phyloP scores from a whole-genome alignment of 1,139 yeast genomes.

The Eremothecium sinecaudum region DNA sequence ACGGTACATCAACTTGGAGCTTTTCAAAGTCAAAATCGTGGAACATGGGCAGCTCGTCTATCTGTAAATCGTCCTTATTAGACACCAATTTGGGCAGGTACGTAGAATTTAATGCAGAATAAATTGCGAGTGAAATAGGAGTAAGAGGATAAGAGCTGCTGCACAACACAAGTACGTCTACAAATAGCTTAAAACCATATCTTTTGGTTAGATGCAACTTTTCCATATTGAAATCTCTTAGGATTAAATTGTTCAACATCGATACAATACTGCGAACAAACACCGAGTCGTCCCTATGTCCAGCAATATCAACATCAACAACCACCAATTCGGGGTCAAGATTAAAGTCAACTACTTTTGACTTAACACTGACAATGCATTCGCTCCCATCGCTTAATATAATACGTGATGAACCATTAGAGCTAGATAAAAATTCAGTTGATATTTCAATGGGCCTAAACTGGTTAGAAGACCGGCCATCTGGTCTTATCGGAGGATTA shows the following conservation, averaged over 20 bases:
- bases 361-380: slow-evolving; percentile 81
- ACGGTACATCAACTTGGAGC: slow-evolving; percentile 55
- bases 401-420: slow-evolving; percentile 87
- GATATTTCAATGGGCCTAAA: slow-evolving; percentile 81
- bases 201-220: slow-evolving; percentile 56
- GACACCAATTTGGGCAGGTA: slow-evolving; percentile 65
- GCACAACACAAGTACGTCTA: slow-evolving; percentile 73
- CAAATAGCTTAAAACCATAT: slow-evolving; percentile 64
- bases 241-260: slow-evolving; percentile 34
- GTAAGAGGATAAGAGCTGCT: slow-evolving; percentile 65
- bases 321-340: slow-evolving; percentile 42
- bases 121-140: slow-evolving; percentile 65
- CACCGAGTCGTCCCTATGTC: slow-evolving; percentile 60
- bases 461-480: slow-evolving; percentile 63
- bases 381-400: slow-evolving; percentile 84
- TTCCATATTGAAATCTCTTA: slow-evolving; percentile 32
- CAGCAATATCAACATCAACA: slow-evolving; percentile 69
- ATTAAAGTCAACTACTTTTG: slow-evolving; percentile 61
- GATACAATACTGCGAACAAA: slow-evolving; percentile 51
- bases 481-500: slow-evolving; percentile 66
- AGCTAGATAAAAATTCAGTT: slow-evolving; percentile 69
- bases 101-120: slow-evolving; percentile 73
- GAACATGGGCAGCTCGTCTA: slow-evolving; percentile 84
- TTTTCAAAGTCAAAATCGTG: slow-evolving; percentile 73
- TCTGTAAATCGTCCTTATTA: slow-evolving; percentile 42